Evolutionary conservation across 495 filamentous ascomycete species (phyloP).

Genomic region (Immersiella caudata): DNA sequence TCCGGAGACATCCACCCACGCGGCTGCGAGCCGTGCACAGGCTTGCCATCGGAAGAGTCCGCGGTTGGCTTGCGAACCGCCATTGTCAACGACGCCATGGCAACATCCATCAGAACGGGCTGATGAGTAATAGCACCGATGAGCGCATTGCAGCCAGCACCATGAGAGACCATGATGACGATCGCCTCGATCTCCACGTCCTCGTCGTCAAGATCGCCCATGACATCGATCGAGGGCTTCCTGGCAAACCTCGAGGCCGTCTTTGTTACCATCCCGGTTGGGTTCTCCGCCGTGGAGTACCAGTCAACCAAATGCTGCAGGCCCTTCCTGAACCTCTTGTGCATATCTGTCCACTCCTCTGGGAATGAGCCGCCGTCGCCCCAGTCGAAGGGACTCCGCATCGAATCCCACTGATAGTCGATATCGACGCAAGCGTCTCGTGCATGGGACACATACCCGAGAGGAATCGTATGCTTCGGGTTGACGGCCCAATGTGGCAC

Average conservation of each 20-base stretch:
- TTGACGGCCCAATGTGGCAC: conserved; percentile 84
- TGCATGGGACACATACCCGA: conserved; percentile 89
- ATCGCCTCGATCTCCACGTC: conserved; percentile 70
- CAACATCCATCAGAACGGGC: conserved; percentile 85
- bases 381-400: conserved; percentile 72
- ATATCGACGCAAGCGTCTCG: conserved; percentile 82
- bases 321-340: conserved; percentile 79
- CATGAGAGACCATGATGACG: conserved; percentile 91
- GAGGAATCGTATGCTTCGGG: conserved; percentile 74
- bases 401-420: conserved; percentile 96
- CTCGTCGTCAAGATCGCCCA: conserved; percentile 28
- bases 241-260: conserved; percentile 30
- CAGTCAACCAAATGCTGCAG: conserved; percentile 75
- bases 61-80: conserved; percentile 66
- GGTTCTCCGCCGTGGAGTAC: conserved; percentile 63
- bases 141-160: conserved; percentile 96
- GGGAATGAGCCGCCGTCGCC: conserved; percentile 85
- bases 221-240: conserved; percentile 27
- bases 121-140: conserved; percentile 89
- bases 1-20: conserved; percentile 24
- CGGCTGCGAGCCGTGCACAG: conserved; percentile 26
- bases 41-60: conserved; percentile 21
- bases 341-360: conserved; percentile 96
- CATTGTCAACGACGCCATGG: conserved; percentile 88
- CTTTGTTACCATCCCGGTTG: conserved; percentile 51